A percentile compares a stretch with the other conserved stretches of the same genome.
Evolutionary conservation across 1,284 basidiomycete genomes (phyloP).

Genomic region (Cutaneotrichosporon cavernicola): DNA sequence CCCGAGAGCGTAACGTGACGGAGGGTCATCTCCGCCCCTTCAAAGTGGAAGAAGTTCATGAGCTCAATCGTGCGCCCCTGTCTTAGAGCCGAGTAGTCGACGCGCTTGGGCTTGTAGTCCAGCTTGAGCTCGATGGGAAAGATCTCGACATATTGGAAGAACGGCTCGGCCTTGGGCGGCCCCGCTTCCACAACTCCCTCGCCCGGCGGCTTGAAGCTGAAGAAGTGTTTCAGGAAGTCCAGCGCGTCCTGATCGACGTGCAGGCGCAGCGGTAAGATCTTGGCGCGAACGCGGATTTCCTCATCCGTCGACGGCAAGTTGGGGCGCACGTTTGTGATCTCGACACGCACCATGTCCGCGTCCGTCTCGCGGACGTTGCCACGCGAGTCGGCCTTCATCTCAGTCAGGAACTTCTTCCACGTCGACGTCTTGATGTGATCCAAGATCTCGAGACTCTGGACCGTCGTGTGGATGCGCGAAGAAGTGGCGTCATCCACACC

Average conservation of each 20-base stretch:
- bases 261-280: conserved; percentile 81
- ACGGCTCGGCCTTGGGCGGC: conserved; percentile 50
- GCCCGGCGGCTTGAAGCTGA: conserved; percentile 75
- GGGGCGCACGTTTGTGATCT: conserved; percentile 71
- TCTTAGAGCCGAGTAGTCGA: conserved; percentile 87
- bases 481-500: conserved; percentile 60
- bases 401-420: conserved; percentile 94
- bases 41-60: conserved; percentile 99
- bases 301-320: conserved; percentile 60
- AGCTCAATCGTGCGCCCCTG: conserved; percentile 92
- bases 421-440: conserved; percentile 98
- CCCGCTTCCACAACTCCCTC: conserved; percentile 6
- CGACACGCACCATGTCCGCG: conserved; percentile 88
- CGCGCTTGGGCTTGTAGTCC: conserved; percentile 96
- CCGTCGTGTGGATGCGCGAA: conserved; percentile 65
- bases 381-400: conserved; percentile 72
- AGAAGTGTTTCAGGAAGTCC: conserved; percentile 96
- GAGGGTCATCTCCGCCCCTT: conserved; percentile 95
- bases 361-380: conserved; percentile 84
- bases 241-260: conserved; percentile 98
- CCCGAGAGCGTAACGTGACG: conserved; percentile 88
- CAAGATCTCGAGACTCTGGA: conserved; percentile 78
- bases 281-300: conserved; percentile 81
- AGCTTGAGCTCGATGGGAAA: conserved; percentile 79
- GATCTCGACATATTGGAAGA: conserved; percentile 54